Evolutionary conservation across 2,329 filamentous ascomycete genomes (phyloP), one percentile per base, ranked within the genome.

Genomic region (Neofusicoccum kwambonambiense): DNA sequence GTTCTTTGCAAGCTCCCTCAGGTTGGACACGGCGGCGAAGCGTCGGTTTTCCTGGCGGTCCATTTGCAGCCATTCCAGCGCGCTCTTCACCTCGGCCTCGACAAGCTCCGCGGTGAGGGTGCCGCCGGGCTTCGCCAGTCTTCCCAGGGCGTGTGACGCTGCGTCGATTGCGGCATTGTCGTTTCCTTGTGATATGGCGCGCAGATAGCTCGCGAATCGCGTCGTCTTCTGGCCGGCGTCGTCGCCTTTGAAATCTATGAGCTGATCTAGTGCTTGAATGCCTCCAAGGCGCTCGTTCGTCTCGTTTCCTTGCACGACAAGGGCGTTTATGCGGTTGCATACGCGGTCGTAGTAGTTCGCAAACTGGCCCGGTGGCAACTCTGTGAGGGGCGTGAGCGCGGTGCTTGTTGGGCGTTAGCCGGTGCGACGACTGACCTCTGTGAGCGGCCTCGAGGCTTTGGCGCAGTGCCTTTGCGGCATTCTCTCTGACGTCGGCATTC

Each of bases 221-320:
- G 94, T 96, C 66, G 95, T 97, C 79, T 98, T 98, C 72, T 92
- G 88, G 41, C 92, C 92, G 27, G 91, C 88, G 79, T 99, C 96
- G 71, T 97, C 92, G 66, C 93, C 94, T 72, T 97, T 94, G 76
- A 98, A 97, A 76, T 97, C 93, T 77, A 98, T 94, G 63, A 99
- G 87, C 65, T 90, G 90, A 77, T 97, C 94, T 67, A 99, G 87
- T 66, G 94, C 94, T 72, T 95, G 90, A 67, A 99, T 90, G 61
- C 95, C 96, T 67, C 93, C 95, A 64, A 97, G 88, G 65, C 93
- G 90, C 75, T 99, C 95, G 71, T 89, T 88, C 4, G 92, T 90
- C 76, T 97, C 93, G 79, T 87, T 90, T 68, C 93, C 91, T 76
- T 94, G 92, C 54, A 92, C 88, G 67, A 96, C 92, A 69, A 98